Base-by-base conservation (phyloP, 2,329 filamentous ascomycete genomes). In the Pseudogymnoascus sp. region DNA sequence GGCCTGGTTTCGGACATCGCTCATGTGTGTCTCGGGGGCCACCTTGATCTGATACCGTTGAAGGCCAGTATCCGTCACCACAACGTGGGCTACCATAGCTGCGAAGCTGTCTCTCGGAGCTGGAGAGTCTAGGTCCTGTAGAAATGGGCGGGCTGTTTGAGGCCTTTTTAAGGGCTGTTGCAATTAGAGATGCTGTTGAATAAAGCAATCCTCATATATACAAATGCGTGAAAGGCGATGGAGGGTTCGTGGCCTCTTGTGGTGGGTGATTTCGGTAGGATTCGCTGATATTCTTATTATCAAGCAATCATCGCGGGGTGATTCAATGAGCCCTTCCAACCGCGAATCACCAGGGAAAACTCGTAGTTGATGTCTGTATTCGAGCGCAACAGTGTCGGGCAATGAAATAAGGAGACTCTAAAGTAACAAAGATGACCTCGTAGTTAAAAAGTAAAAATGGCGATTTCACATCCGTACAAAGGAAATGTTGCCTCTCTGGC, bases 1-100 rank as follows among this genome's bases (percentile, higher is more conserved):
- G 53, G 93, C 93, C 76, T 97, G 89, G 66, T 91, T 85, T 17
- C 96, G 81, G 1, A 99, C 84, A 73, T 97, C 93, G 64, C 88
- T 88, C 69, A 99, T 79, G 70, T 91, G 89, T 67, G 88, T 96
- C 63, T 83, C 83, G 0, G 92, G 91, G 0, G 83, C 88, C 63
- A 95, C 93, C 76, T 96, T 96, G 76, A 99, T 82, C 44, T 85
- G 89, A 61, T 87, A 84, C 70, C 91, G 85, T 69, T 89, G 87
- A 69, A 93, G 83, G 69, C 90, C 87, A 40, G 88, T 86, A 74
- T 93, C 88, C 68, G 96, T 87, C 62, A 97, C 91, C 69, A 93
- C 88, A 64, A 97, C 91, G 74, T 95, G 89, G 62, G 92, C 89
- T 68, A 91, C 86, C 91, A 96, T 96, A 68, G 67, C 78, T 69